Evolutionary conservation across 768 basidiomycete genomes (phyloP), one percentile per base, ranked within the genome.

Genomic region (Naganishia onofrii): DNA sequence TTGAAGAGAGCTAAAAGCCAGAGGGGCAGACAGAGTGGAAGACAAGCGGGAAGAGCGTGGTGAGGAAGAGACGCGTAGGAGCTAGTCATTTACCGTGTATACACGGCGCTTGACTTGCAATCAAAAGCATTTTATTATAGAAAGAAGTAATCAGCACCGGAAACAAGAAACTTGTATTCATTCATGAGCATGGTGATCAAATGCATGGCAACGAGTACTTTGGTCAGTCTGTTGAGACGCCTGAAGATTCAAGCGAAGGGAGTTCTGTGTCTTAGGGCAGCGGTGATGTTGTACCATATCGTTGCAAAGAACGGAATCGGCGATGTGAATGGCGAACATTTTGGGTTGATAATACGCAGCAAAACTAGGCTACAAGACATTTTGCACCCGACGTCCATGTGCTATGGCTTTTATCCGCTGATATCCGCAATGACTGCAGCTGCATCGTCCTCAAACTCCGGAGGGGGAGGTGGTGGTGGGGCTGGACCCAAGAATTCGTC

Each of bases 341-440:
- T 51, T 51, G 42, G 46, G 23, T 51, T 51, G 15, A 23, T 23
- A n/a, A 21, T 51, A 23, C 6, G 48, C n/a, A 13, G 7, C n/a
- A 23, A 4, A n/a, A 51, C 48, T n/a, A 51, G 48, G n/a, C 48
- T 51, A 51, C 48, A 51, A 26, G 48, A 51, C n/a, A 51, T n/a
- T 26, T 51, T 51, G 23, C 15, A 42, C 5, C 48, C 67, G 75
- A 74, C 56, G 76, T 74, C 70, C 28, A 48, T 23, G 12, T 23
- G 23, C 69, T 69, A n/a, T 17, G 70, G 66, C 48, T 71, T 46
- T 46, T 69, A 58, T 31, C 34, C 75, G 72, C 76, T 76, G 71
- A 80, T 79, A 63, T 80, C 79, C 17, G 76, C 76, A 42, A 80
- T 53, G 19, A 77, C 78, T 65, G 76, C 76, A 42, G 73, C 77